phyloP scores from a whole-genome alignment of 495 filamentous ascomycete species.

The Viridothelium virens region DNA sequence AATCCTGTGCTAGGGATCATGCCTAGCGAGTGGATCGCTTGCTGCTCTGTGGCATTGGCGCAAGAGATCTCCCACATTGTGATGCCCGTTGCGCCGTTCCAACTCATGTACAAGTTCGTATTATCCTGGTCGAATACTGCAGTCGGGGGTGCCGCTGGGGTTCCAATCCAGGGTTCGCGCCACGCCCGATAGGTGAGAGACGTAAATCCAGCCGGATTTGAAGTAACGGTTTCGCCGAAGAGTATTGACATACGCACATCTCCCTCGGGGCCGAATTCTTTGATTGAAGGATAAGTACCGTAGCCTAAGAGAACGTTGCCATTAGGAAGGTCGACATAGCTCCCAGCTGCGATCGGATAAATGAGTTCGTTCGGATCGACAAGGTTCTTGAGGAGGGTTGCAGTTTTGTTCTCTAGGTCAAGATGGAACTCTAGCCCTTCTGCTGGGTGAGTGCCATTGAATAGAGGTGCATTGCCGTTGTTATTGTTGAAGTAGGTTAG shows the following conservation, averaged over 20 bases:
- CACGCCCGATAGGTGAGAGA: conserved; percentile 20
- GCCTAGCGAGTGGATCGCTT: neutral
- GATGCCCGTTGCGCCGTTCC: conserved; percentile 25
- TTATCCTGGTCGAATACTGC: conserved; percentile 14
- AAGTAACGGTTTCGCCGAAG: conserved; percentile 19
- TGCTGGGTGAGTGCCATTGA: conserved; percentile 18
- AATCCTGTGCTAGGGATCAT: conserved; percentile 16
- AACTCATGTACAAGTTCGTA: conserved; percentile 20
- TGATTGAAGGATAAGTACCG: conserved; percentile 22
- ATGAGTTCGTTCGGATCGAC: conserved; percentile 17
- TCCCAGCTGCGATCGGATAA: conserved; percentile 25
- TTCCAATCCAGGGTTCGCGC: conserved; percentile 21
- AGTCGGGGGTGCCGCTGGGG: conserved; percentile 14
- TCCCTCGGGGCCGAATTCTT: conserved; percentile 25
- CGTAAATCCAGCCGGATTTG: conserved; percentile 15
- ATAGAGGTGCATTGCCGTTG: conserved; percentile 20
- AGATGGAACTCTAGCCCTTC: conserved; percentile 15
- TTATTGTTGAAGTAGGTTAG: conserved; percentile 18
- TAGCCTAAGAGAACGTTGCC: conserved; percentile 28
- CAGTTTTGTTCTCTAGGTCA: conserved; percentile 15
- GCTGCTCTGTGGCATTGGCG: conserved; percentile 9
- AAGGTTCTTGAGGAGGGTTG: conserved; percentile 15
- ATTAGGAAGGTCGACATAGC: conserved; percentile 23
- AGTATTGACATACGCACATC: conserved; percentile 24
- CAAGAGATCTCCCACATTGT: conserved; percentile 18